Evolutionary conservation across 2,329 filamentous ascomycete species (phyloP).

Genomic region (Aspergillus sergii): DNA sequence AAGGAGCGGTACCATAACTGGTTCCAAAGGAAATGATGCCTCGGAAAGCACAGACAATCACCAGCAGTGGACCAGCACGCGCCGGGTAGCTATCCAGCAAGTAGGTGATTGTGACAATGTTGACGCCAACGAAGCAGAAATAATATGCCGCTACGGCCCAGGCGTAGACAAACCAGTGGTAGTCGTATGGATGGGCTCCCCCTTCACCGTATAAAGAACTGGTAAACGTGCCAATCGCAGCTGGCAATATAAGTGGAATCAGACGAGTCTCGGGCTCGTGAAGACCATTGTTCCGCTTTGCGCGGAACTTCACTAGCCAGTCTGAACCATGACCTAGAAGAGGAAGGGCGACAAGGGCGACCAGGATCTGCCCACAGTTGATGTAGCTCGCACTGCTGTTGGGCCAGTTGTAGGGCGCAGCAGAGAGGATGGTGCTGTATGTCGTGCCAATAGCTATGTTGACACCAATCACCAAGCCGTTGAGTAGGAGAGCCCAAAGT

Average conservation of each 20-base stretch:
- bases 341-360: slow-evolving; percentile 42
- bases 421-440: slow-evolving; percentile 40
- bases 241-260: slow-evolving; percentile 37
- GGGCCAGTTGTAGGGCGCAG: slow-evolving; percentile 43
- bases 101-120: slow-evolving; percentile 50
- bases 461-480: slow-evolving; percentile 43
- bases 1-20: slow-evolving; percentile 40
- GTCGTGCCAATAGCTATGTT: slow-evolving; percentile 50
- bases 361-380: slow-evolving; percentile 45
- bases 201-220: slow-evolving; percentile 44
- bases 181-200: slow-evolving; percentile 35
- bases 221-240: slow-evolving; percentile 42
- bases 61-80: slow-evolving; percentile 45
- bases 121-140: slow-evolving; percentile 39
- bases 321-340: slow-evolving; percentile 45
- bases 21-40: slow-evolving; percentile 51
- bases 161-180: slow-evolving; percentile 29
- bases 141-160: slow-evolving; percentile 28
- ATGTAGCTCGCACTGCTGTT: slow-evolving; percentile 39
- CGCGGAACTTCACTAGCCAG: slow-evolving; percentile 38
- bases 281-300: slow-evolving; percentile 40
- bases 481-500: slow-evolving; percentile 45
- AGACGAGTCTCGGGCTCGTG: slow-evolving; percentile 47
- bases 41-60: slow-evolving; percentile 51
- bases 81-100: slow-evolving; percentile 50